A percentile compares a stretch with the other conserved stretches of the same genome.
Evolutionary conservation across 352 stramenopile species (phyloP).

Genomic region (Pythium brassicae): DNA sequence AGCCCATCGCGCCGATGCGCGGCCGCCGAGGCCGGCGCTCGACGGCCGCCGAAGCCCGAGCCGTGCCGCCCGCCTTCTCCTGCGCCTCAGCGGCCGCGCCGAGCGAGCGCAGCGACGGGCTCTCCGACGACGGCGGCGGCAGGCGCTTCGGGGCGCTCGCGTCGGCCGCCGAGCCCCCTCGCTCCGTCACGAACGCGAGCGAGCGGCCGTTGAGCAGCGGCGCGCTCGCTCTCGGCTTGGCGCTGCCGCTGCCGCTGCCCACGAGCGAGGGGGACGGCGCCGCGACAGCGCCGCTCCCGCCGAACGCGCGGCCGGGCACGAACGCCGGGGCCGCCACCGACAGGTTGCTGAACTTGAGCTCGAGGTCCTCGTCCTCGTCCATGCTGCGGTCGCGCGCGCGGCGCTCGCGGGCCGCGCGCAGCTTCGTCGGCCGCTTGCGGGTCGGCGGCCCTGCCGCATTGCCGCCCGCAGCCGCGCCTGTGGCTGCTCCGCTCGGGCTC

Average conservation of each 20-base stretch:
- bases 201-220: conserved; percentile 22
- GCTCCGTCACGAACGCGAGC: conserved; percentile 51
- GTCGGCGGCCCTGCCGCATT: background rate
- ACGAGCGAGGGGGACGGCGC: too few species aligned
- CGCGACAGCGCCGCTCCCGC: conserved; percentile 7
- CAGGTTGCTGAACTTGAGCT: conserved; percentile 60
- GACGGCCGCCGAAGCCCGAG: conserved; percentile 6
- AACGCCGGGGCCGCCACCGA: conserved; percentile 53
- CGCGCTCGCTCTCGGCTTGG: background rate
- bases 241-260: background rate
- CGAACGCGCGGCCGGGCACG: conserved; percentile 24
- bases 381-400: conserved; percentile 52
- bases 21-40: conserved; percentile 40
- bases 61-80: conserved; percentile 3
- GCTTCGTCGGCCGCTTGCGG: conserved; percentile 37
- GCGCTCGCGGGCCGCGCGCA: conserved; percentile 52
- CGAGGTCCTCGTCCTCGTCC: conserved; percentile 53
- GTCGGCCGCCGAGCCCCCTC: conserved; percentile 8
- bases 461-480: background rate
- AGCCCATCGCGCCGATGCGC: conserved; percentile 45
- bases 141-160: conserved; percentile 3
- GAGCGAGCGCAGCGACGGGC: too few species aligned
- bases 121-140: too few species aligned
- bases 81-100: conserved; percentile 1
- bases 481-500: background rate